Percentiles rank a stretch among this genome's conserved stretches.
These are phyloP conservation scores for Plantago ovata DNA, from an alignment of 257 asterid species.

Conservation along the genomic window DNA sequence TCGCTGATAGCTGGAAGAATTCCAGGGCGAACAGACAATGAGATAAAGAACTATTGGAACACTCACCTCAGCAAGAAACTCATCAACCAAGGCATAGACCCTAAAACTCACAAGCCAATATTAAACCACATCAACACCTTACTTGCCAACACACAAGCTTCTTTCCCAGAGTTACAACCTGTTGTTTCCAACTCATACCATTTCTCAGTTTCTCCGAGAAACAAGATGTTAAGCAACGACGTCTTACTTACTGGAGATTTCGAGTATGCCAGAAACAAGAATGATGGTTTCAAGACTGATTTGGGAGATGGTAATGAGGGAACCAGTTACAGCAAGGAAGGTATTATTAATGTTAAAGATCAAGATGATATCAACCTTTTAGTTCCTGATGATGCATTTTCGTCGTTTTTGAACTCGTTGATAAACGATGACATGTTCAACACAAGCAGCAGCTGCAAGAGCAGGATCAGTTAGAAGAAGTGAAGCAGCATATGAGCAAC, in stretches of 20 bases:
- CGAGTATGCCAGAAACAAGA: neutral
- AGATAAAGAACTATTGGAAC: slow-evolving; percentile 75
- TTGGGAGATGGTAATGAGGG: neutral
- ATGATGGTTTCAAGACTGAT: neutral
- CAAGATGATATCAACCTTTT: slow-evolving; percentile 25
- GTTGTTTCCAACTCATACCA: neutral
- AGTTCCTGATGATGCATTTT: slow-evolving; percentile 43
- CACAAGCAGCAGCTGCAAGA: slow-evolving; percentile 12
- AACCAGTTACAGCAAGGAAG: neutral
- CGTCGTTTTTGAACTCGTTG: slow-evolving; percentile 59
- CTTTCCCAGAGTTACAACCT: neutral
- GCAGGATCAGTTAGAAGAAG: slow-evolving; percentile 6
- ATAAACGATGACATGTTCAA: slow-evolving; percentile 53
- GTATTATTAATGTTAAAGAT: slow-evolving; percentile 14
- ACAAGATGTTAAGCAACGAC: slow-evolving; percentile 10
- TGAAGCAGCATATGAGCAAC: no score
- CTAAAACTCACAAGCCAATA: slow-evolving; percentile 64
- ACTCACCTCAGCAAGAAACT: slow-evolving; percentile 63
- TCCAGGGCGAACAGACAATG: slow-evolving; percentile 70
- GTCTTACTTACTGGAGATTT: neutral
- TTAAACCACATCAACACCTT: slow-evolving; percentile 15
- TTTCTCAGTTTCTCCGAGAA: neutral
- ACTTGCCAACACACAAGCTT: neutral
- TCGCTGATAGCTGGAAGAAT: slow-evolving; percentile 77
- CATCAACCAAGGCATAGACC: slow-evolving; percentile 71